These are phyloP conservation scores for Sporothrix brasiliensis DNA, from an alignment of 2,329 filamentous ascomycete species.

Conservation along the genomic window DNA sequence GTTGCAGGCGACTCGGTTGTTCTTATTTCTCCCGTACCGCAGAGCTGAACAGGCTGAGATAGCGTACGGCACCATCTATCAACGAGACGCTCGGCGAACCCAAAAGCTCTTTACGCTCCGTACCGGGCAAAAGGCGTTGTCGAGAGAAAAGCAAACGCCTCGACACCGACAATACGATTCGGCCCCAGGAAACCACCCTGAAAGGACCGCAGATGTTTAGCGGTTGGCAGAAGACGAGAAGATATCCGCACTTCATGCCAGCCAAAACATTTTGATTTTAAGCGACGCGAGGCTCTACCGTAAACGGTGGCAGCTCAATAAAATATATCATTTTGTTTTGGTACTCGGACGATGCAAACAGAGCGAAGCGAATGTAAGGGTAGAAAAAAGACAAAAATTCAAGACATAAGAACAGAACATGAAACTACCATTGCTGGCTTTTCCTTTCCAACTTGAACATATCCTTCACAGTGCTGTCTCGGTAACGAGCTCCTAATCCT, in stretches of 20 bases:
- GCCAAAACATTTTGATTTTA: neutral
- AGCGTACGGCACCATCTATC: neutral
- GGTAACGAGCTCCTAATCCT: constrained; percentile 21
- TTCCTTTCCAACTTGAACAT: neutral
- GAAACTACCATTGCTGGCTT: constrained; percentile 1
- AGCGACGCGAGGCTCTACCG: neutral
- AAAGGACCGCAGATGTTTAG: neutral
- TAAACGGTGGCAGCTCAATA: constrained; percentile 1
- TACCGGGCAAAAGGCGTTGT: neutral
- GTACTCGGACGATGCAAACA: neutral
- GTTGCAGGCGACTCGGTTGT: constrained; percentile 37
- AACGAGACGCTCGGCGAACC: neutral
- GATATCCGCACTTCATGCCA: neutral
- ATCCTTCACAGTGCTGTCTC: constrained; percentile 27
- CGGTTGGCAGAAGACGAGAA: neutral
- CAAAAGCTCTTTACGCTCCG: neutral
- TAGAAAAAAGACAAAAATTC: neutral
- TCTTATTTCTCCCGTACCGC: constrained; percentile 40
- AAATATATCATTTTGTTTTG: neutral
- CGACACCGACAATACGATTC: neutral
- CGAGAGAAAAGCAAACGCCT: too few species aligned
- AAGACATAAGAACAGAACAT: neutral
- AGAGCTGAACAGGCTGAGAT: constrained; percentile 31
- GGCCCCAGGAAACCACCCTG: neutral
- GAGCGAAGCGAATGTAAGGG: neutral